Percentiles rank a stretch among this genome's conserved stretches.
Conservation (phyloP, 2,329 filamentous ascomycete genomes). For the Pyrenophora tritici-repentis region DNA sequence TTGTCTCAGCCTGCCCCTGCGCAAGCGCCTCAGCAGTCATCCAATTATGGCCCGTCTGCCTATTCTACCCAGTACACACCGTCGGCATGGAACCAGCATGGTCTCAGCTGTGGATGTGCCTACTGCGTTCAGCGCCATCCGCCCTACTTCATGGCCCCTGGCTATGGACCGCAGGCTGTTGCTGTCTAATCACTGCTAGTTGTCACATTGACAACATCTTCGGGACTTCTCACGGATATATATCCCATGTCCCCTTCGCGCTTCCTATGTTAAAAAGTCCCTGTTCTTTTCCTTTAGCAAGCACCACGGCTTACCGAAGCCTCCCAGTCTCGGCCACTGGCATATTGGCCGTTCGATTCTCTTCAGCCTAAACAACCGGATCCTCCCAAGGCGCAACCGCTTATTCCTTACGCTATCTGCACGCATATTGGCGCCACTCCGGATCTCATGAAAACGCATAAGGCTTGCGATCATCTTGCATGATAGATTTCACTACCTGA, state of each 20-base stretch:
- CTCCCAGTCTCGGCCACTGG: slow-evolving; percentile 22
- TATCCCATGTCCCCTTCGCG: slow-evolving; percentile 36
- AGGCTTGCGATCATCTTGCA: slow-evolving; percentile 46
- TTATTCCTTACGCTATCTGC: slow-evolving; percentile 43
- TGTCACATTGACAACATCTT: slow-evolving; percentile 2
- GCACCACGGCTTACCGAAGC: slow-evolving; percentile 17
- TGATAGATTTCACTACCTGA: slow-evolving; percentile 44
- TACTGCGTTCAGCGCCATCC: slow-evolving; percentile 47
- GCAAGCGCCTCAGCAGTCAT: slow-evolving; percentile 52
- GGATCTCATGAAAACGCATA: slow-evolving; percentile 46
- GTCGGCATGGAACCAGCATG: slow-evolving; percentile 46
- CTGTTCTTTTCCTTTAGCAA: slow-evolving; percentile 27
- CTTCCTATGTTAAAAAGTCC: slow-evolving; percentile 43
- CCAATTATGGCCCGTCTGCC: slow-evolving; percentile 42
- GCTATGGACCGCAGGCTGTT: slow-evolving; percentile 48
- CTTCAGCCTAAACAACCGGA: slow-evolving; percentile 27
- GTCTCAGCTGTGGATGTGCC: slow-evolving; percentile 45
- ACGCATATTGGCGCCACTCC: slow-evolving; percentile 42
- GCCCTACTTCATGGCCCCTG: slow-evolving; percentile 47
- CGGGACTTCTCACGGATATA: slow-evolving; percentile 26
- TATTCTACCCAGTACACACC: slow-evolving; percentile 44
- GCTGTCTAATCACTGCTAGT: slow-evolving; percentile 29
- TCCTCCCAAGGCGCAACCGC: slow-evolving; percentile 23
- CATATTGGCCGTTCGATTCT: slow-evolving; percentile 25
- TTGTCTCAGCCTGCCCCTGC: slow-evolving; percentile 41